Evolutionary conservation across 768 basidiomycete genomes (phyloP).

Genomic region (Trametes elegans): DNA sequence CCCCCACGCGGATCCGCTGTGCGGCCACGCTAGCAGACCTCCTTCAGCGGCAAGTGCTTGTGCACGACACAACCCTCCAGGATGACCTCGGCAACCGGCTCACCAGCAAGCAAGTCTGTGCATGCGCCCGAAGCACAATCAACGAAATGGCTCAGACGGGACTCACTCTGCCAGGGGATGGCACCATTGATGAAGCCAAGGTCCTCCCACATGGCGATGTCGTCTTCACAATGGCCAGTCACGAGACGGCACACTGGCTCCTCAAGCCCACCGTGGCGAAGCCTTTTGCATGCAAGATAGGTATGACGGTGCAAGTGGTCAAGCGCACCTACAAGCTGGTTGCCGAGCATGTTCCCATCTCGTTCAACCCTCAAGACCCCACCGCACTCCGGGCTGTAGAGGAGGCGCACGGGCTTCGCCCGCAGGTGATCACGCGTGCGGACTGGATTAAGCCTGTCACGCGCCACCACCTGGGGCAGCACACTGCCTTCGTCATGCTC

Average conservation of each 20-base stretch:
- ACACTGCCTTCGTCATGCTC: constrained; percentile 25
- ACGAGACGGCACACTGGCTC: background rate
- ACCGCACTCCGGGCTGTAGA: background rate
- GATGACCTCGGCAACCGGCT: too few species aligned
- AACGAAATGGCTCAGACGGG: background rate
- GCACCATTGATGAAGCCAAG: background rate
- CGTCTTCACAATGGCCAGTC: background rate
- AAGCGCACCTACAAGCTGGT: background rate
- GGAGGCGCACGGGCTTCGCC: background rate
- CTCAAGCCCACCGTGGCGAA: background rate
- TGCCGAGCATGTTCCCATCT: background rate
- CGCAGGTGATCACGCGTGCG: too few species aligned
- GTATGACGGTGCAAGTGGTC: background rate
- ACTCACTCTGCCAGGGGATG: background rate
- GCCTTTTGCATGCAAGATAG: background rate
- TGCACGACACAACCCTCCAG: too few species aligned
- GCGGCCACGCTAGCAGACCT: too few species aligned
- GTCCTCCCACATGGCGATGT: background rate
- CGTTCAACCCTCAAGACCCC: background rate
- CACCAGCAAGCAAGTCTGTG: too few species aligned
- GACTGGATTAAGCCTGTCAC: too few species aligned
- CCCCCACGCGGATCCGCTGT: background rate
- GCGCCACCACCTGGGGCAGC: constrained; percentile 17
- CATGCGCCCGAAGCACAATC: background rate
- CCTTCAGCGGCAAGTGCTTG: too few species aligned